Percentiles rank a stretch among this genome's conserved stretches.
phyloP scores from a whole-genome alignment of 192 early-diverging fungal genomes.

The Chytriomyces sp. region DNA sequence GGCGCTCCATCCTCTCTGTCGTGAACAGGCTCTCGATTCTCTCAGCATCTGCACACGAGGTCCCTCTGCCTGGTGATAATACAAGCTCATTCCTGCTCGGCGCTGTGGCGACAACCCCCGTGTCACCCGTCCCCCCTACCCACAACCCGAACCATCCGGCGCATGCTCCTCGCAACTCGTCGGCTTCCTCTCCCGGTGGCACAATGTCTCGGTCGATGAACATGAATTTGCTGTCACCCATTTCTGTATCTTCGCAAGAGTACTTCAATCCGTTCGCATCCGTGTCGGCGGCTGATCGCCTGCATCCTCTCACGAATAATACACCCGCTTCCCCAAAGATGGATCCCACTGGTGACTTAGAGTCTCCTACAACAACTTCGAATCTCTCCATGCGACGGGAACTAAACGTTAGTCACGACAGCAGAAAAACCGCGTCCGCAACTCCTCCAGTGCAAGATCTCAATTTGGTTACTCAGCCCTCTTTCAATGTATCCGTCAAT shows the following conservation, averaged over 20 bases:
- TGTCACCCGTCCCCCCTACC: background rate
- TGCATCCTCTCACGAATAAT: background rate
- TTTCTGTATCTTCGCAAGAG: background rate
- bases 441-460: background rate
- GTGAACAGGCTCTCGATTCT: background rate
- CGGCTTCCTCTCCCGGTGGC: too few species aligned
- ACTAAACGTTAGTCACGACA: too few species aligned
- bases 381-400: too few species aligned
- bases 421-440: background rate
- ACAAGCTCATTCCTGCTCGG: background rate
- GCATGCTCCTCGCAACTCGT: background rate
- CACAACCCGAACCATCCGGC: too few species aligned
- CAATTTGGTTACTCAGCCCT: background rate
- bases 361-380: too few species aligned
- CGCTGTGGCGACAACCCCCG: background rate
- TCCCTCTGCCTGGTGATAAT: background rate
- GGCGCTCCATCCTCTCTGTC: conserved; percentile 1
- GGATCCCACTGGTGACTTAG: too few species aligned
- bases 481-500: background rate
- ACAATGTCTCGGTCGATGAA: background rate
- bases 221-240: background rate
- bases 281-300: background rate
- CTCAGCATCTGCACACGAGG: background rate
- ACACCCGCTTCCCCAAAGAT: background rate
- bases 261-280: background rate